phyloP scores from a whole-genome alignment of 306 rosid species.

The Chamaecrista fasciculata region DNA sequence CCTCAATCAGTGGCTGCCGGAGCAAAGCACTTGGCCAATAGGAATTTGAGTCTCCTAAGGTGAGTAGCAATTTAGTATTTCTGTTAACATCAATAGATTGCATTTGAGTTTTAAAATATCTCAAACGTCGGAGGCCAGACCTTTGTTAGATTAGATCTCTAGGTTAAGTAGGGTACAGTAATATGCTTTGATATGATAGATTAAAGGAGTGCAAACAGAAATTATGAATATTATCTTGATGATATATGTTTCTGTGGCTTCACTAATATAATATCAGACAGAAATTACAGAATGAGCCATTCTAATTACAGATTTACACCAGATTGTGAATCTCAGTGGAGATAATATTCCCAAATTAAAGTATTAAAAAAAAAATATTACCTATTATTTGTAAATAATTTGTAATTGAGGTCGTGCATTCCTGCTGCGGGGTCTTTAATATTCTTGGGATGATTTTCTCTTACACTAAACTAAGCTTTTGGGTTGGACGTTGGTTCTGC shows the following conservation, averaged over 20 bases:
- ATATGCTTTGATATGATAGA: background rate
- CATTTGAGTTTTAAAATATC: constrained; percentile 22
- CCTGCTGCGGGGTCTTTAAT: background rate
- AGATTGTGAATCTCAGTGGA: background rate
- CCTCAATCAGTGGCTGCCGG: constrained; percentile 55
- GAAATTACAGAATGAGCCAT: background rate
- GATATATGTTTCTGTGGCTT: background rate
- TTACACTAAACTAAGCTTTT: background rate
- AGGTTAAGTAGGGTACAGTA: background rate
- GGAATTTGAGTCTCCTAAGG: constrained; percentile 49
- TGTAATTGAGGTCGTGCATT: background rate
- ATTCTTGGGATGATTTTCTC: background rate
- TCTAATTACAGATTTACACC: background rate
- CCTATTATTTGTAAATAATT: background rate
- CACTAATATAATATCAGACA: background rate
- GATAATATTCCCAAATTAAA: background rate
- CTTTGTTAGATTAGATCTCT: constrained; percentile 2
- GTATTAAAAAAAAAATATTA: background rate
- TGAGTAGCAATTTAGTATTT: constrained; percentile 39
- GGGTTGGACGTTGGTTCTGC: background rate
- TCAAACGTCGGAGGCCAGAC: background rate
- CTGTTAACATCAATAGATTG: constrained; percentile 4
- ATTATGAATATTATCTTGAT: constrained; percentile 11
- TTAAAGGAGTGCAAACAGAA: background rate
- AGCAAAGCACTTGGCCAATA: constrained; percentile 45